Conservation (phyloP, 2,329 filamentous ascomycete genomes). For the Claviceps pazoutovae region DNA sequence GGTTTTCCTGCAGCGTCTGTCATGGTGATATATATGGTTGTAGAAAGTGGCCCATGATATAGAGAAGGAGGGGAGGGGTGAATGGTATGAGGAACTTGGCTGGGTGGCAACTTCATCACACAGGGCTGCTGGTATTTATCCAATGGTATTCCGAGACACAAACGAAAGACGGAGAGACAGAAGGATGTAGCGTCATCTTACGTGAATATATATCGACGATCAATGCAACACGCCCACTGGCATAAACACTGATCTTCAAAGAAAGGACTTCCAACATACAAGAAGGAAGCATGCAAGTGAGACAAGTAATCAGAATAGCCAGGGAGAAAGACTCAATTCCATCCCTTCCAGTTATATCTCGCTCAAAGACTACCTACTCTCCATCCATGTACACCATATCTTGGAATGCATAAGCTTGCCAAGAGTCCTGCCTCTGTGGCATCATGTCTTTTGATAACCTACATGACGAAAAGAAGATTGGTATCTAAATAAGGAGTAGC, state of each 20-base stretch:
- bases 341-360: background rate
- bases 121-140: background rate
- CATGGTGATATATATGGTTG: background rate
- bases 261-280: background rate
- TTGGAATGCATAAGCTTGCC: background rate
- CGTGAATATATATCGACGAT: conserved; percentile 1
- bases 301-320: background rate
- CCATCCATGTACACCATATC: background rate
- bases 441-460: conserved; percentile 11
- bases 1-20: background rate
- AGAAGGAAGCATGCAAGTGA: background rate
- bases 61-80: background rate
- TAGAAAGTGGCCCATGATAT: background rate
- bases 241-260: no score
- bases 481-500: conserved; percentile 28
- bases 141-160: background rate
- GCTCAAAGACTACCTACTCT: background rate
- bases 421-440: background rate
- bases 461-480: conserved; percentile 50
- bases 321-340: background rate
- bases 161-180: background rate
- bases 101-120: background rate
- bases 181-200: background rate
- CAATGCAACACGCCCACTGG: background rate
- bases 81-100: background rate